Conservation (phyloP, 208 protist species). For the Trypanosomatidae sp. region DNA sequence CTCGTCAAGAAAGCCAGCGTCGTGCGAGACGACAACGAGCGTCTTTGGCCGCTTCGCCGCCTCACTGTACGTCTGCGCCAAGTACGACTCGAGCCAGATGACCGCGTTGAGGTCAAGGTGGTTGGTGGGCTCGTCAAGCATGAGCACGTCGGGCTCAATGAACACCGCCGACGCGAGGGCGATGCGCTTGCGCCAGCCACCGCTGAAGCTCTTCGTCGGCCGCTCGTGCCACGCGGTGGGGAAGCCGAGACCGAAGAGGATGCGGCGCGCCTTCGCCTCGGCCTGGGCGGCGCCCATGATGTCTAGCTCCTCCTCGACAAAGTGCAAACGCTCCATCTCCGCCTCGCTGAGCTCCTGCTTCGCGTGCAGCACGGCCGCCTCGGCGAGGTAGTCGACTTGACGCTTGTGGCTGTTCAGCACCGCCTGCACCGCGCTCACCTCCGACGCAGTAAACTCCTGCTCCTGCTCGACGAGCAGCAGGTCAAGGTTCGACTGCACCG, state of each 20-base stretch:
- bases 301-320: constrained; percentile 87
- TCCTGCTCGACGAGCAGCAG: constrained; percentile 96
- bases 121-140: constrained; percentile 97
- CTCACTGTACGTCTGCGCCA: constrained; percentile 71
- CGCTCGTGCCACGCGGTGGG: constrained; percentile 86
- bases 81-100: constrained; percentile 91
- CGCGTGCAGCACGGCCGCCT: constrained; percentile 49
- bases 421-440: constrained; percentile 61
- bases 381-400: constrained; percentile 58
- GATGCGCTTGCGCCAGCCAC: constrained; percentile 90
- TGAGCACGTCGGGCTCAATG: constrained; percentile 89
- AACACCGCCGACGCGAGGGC: constrained; percentile 91
- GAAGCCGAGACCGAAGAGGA: constrained; percentile 90
- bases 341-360: constrained; percentile 42
- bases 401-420: constrained; percentile 89
- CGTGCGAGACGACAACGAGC: constrained; percentile 95
- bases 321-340: constrained; percentile 71
- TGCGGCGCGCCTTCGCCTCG: constrained; percentile 68
- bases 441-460: constrained; percentile 83
- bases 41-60: constrained; percentile 71
- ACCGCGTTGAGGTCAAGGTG: constrained; percentile 94
- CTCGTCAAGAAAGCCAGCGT: constrained; percentile 91
- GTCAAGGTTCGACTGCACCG: constrained; percentile 86
- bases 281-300: constrained; percentile 89
- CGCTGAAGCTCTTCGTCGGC: constrained; percentile 79